Evolutionary conservation across 352 stramenopile genomes (phyloP).

Genomic region (Pythium aristosporum): DNA sequence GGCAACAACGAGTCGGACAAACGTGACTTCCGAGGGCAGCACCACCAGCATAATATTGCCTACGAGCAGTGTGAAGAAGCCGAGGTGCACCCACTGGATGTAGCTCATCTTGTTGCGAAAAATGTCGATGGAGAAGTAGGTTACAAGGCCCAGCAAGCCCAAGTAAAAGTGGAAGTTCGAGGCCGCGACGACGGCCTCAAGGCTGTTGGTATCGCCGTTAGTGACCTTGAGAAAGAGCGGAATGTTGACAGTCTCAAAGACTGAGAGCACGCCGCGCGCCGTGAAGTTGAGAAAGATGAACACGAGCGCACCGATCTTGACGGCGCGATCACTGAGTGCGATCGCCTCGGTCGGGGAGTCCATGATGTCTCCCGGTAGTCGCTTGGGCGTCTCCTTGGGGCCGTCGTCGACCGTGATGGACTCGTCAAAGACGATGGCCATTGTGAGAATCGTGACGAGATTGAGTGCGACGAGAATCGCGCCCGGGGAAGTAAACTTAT

Average conservation of each 20-base stretch:
- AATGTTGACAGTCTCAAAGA: constrained; percentile 56
- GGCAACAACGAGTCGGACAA: constrained; percentile 44
- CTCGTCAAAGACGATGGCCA: constrained; percentile 59
- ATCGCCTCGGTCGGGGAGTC: constrained; percentile 54
- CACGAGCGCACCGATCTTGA: constrained; percentile 68
- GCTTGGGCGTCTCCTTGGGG: constrained; percentile 46
- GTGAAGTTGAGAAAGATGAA: constrained; percentile 86
- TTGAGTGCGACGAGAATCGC: constrained; percentile 66
- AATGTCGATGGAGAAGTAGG: constrained; percentile 76
- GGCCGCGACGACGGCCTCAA: constrained; percentile 46
- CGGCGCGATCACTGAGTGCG: constrained; percentile 55
- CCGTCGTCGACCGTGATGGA: constrained; percentile 56
- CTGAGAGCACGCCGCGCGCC: constrained; percentile 45
- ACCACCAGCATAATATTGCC: constrained; percentile 66
- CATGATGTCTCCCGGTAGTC: constrained; percentile 32
- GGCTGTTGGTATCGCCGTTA: constrained; percentile 46
- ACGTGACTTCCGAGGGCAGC: constrained; percentile 39
- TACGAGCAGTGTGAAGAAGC: constrained; percentile 54
- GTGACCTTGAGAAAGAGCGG: constrained; percentile 64
- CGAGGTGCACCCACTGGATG: constrained; percentile 66
- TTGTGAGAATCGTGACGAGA: constrained; percentile 56
- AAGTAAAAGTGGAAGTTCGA: constrained; percentile 80
- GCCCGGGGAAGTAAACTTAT: constrained; percentile 72
- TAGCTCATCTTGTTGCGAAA: constrained; percentile 67
- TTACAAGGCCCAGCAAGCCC: constrained; percentile 56